These are phyloP conservation scores for Lasiodiplodia hormozganensis DNA, from an alignment of 2,329 filamentous ascomycete genomes.

Conservation along the genomic window DNA sequence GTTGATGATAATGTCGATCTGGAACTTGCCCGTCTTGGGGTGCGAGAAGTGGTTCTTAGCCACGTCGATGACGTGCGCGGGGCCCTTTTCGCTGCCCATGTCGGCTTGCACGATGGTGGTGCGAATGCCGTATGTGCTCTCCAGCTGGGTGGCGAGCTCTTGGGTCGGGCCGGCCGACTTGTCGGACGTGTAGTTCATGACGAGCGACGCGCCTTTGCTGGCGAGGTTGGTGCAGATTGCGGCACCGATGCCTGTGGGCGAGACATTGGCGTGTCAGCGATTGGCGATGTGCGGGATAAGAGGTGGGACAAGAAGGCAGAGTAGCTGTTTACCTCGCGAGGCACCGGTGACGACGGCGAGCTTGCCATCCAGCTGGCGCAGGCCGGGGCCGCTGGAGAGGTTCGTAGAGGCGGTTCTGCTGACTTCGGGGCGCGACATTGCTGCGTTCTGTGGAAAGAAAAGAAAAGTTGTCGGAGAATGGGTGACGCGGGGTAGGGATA, in stretches of 20 bases:
- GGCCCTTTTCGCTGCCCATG: conserved; percentile 68
- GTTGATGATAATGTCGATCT: conserved; percentile 85
- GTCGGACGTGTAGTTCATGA: conserved; percentile 75
- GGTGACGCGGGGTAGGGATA: neutral
- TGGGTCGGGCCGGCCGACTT: conserved; percentile 61
- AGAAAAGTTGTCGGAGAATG: neutral
- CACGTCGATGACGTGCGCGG: conserved; percentile 64
- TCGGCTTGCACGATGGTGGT: conserved; percentile 73
- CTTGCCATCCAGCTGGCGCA: conserved; percentile 67
- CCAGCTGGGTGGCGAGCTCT: conserved; percentile 64
- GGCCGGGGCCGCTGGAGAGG: conserved; percentile 39
- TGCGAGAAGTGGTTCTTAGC: conserved; percentile 66
- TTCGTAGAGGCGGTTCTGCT: conserved; percentile 50
- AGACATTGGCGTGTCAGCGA: conserved; percentile 18
- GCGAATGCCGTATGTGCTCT: conserved; percentile 63
- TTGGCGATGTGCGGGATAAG: neutral
- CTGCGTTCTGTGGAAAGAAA: neutral
- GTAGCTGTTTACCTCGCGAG: conserved; percentile 67
- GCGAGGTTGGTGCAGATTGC: conserved; percentile 74
- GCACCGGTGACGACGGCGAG: conserved; percentile 81
- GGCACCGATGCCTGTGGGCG: conserved; percentile 71
- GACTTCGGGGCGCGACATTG: conserved; percentile 48
- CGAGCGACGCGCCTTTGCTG: conserved; percentile 71
- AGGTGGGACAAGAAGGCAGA: neutral
- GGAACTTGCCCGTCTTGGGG: conserved; percentile 62